These are phyloP conservation scores for Zymoseptoria ardabiliae DNA, from an alignment of 2,329 filamentous ascomycete species.

Conservation along the genomic window DNA sequence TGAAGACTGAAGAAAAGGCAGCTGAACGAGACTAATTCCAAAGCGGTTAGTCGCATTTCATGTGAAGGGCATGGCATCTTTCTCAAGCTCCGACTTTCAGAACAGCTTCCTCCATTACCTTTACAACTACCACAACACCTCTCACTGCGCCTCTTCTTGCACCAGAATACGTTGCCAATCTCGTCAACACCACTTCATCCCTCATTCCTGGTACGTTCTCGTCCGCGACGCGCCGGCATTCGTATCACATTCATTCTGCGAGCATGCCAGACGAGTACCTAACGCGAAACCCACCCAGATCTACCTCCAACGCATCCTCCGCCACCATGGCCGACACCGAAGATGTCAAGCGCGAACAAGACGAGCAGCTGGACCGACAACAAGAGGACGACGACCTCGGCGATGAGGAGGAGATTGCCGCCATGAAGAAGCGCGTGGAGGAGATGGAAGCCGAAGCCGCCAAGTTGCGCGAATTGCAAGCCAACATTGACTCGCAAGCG, in stretches of 20 bases:
- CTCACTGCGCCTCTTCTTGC: background rate
- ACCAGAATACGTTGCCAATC: too few relatives aligned
- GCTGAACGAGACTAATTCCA: background rate
- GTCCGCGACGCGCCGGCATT: background rate
- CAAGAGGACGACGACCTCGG: constrained; percentile 23
- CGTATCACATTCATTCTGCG: background rate
- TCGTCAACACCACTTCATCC: background rate
- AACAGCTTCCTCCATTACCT: background rate
- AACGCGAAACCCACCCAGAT: constrained; percentile 6
- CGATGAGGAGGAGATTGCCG: constrained; percentile 38
- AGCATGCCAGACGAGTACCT: constrained; percentile 5
- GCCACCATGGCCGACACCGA: constrained; percentile 24
- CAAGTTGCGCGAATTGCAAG: constrained; percentile 50
- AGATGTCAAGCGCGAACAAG: constrained; percentile 17
- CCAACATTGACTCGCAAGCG: constrained; percentile 69
- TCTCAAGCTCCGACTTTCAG: background rate
- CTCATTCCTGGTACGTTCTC: background rate
- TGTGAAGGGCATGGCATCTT: background rate
- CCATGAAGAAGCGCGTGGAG: constrained; percentile 48
- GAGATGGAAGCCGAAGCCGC: constrained; percentile 53
- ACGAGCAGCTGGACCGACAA: constrained; percentile 17
- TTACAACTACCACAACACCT: background rate
- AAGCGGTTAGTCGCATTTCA: background rate
- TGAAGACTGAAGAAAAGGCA: background rate
- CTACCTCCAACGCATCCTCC: constrained; percentile 13